Base-by-base conservation (phyloP, 164 flowering plant species). In the Sedum album region DNA sequence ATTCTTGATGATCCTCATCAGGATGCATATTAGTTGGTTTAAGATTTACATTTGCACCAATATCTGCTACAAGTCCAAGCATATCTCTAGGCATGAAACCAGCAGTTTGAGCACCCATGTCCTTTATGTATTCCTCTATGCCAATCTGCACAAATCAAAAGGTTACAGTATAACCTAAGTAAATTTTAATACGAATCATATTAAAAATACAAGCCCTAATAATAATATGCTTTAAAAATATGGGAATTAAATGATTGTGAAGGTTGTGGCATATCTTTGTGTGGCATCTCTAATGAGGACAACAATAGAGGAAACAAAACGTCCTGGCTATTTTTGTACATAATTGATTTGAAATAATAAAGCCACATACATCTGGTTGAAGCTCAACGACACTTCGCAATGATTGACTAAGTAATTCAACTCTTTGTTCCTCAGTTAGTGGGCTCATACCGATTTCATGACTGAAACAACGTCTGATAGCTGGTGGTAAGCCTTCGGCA, bases 41-140 rank as follows among this genome's bases (percentile, higher is more conserved):
- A 25, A 77, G 72, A 7, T 88, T 61, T 46, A 83, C 72, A 80
- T 80, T 85, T 65, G 86, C 86, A 69, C 85, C 86, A 70, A 48
- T 20, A 48, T 91, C 96, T 46, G 98, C 98, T 78, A 89, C 68
- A 72, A 94, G 70, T 69, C 93, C 89, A 55, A 68, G 75, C 68
- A 94, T 69, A 75, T 94, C 98, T 72, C 94, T 82, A 10, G 93
- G 89, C 85, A 86, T 82, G 74, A 88, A 91, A 71, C 97, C 98
- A 68, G 96, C 84, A 63, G 96, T 94, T 78, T 89, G 95, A 57
- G 86, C 89, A 76, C 82, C 88, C 41, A 91, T 66, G 53, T 85
- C 91, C 76, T 87, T 87, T 65, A 87, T 65, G 74, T 80, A 65
- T 57, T 83, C 89, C 76, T 82, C 88, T 38, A 46, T 62, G 61